phyloP scores from a whole-genome alignment of 2,329 filamentous ascomycete genomes.

The Fusarium tjaetaba region DNA sequence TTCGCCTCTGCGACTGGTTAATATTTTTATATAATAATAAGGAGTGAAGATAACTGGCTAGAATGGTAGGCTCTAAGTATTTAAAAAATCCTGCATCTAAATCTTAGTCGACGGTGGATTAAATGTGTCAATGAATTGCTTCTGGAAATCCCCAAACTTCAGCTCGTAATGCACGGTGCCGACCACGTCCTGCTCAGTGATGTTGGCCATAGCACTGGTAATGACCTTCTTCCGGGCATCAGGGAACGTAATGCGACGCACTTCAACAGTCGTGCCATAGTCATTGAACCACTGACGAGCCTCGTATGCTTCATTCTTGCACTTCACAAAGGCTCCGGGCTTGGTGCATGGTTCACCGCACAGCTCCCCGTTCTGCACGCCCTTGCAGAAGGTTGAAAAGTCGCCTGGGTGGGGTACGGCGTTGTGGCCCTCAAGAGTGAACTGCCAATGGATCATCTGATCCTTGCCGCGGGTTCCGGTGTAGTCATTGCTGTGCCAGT shows the following conservation, averaged over 20 bases:
- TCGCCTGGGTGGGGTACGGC: not conserved
- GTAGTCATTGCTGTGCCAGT: not conserved
- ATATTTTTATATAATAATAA: too few relatives aligned
- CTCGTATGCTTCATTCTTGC: not conserved
- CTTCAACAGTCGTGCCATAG: not conserved
- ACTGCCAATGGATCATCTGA: not conserved
- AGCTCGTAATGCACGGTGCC: not conserved
- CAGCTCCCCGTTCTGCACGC: not conserved
- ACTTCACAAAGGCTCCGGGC: not conserved
- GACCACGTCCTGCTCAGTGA: not conserved
- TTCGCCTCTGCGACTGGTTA: rapidly evolving
- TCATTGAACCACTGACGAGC: not conserved
- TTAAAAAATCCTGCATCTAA: rapidly evolving
- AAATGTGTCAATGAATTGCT: not conserved
- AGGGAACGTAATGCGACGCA: not conserved
- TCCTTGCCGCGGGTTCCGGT: not conserved
- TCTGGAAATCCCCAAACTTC: not conserved
- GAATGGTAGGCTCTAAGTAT: rapidly evolving
- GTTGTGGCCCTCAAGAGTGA: not conserved
- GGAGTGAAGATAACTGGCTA: rapidly evolving
- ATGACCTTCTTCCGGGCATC: not conserved
- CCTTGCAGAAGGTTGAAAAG: not conserved
- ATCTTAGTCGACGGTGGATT: not conserved
- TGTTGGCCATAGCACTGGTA: not conserved
- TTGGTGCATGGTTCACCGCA: not conserved